Percentiles rank a stretch among this genome's conserved stretches.
phyloP scores from a whole-genome alignment of 768 basidiomycete genomes.

The Fomitopsis pulvina region DNA sequence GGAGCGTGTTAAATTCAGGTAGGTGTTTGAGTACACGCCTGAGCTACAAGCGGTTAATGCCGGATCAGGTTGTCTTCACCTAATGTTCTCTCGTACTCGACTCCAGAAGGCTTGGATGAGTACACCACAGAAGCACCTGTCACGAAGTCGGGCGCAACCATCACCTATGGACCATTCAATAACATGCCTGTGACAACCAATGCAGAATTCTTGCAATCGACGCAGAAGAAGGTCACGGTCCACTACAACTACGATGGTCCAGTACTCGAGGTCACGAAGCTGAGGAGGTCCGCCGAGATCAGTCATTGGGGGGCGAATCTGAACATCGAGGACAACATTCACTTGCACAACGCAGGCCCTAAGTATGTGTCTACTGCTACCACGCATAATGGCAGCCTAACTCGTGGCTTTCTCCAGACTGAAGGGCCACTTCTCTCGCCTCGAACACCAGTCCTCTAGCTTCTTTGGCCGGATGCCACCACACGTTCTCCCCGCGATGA shows the following conservation, averaged over 20 bases:
- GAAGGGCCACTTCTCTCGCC: slow-evolving; percentile 92
- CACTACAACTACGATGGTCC: slow-evolving; percentile 85
- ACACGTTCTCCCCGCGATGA: slow-evolving; percentile 67
- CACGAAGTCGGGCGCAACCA: slow-evolving; percentile 69
- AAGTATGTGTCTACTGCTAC: slow-evolving; percentile 45
- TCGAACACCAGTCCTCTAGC: slow-evolving; percentile 74
- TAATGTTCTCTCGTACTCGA: slow-evolving; percentile 64
- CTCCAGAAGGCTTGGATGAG: slow-evolving; percentile 50
- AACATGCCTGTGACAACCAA: slow-evolving; percentile 61
- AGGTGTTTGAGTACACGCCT: slow-evolving; percentile 20
- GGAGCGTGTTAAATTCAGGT: slow-evolving; percentile 88
- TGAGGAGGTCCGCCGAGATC: slow-evolving; percentile 79
- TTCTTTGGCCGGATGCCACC: slow-evolving; percentile 62
- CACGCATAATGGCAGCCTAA: not conserved
- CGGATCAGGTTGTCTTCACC: slow-evolving; percentile 58
- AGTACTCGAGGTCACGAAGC: slow-evolving; percentile 64
- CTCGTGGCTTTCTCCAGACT: slow-evolving; percentile 44
- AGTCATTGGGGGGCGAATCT: slow-evolving; percentile 97
- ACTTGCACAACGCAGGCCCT: slow-evolving; percentile 86
- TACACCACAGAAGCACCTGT: slow-evolving; percentile 57
- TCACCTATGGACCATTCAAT: slow-evolving; percentile 88
- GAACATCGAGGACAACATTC: slow-evolving; percentile 85
- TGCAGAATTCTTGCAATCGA: slow-evolving; percentile 44
- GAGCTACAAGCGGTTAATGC: not conserved
- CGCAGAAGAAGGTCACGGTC: slow-evolving; percentile 62